Conservation (phyloP, 495 filamentous ascomycete species). For the Elasticomyces elasticus region DNA sequence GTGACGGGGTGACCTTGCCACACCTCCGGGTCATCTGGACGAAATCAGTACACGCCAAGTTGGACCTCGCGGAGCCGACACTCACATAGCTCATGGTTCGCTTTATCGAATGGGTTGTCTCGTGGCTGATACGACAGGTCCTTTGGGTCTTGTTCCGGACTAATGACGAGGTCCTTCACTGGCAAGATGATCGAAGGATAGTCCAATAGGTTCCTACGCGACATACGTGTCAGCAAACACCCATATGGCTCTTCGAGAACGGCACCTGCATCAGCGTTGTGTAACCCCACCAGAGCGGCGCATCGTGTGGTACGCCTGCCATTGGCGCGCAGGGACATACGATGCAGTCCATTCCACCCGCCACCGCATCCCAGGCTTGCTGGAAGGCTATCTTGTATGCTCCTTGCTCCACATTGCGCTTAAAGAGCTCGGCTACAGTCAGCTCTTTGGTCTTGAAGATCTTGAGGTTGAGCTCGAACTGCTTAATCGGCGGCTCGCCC, state of each 20-base stretch:
- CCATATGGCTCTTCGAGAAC: background rate
- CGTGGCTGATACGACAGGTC: constrained; percentile 3
- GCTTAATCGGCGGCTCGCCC: constrained; percentile 5
- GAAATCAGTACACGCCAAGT: background rate
- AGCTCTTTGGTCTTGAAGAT: constrained; percentile 5
- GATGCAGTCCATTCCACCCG: constrained; percentile 10
- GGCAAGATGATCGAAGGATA: constrained; percentile 16
- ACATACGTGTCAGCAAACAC: background rate
- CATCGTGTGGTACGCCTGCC: constrained; percentile 6
- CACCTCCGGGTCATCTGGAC: constrained; percentile 4
- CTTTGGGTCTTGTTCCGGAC: background rate
- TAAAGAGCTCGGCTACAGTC: constrained; percentile 3
- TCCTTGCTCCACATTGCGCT: constrained; percentile 3
- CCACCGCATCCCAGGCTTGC: constrained; percentile 6
- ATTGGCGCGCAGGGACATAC: constrained; percentile 7
- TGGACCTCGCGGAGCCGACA: background rate
- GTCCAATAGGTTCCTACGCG: constrained; percentile 11
- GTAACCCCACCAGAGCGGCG: constrained; percentile 13
- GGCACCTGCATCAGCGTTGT: too few species aligned
- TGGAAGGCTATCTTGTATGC: constrained; percentile 6
- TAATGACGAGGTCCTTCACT: constrained; percentile 8
- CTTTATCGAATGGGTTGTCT: constrained; percentile 4
- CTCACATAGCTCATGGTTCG: constrained; percentile 14
- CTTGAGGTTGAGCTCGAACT: constrained; percentile 8
- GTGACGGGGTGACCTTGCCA: constrained; percentile 8